These are phyloP conservation scores for Microdochium trichocladiopsis DNA, from an alignment of 2,329 filamentous ascomycete genomes.

Conservation along the genomic window DNA sequence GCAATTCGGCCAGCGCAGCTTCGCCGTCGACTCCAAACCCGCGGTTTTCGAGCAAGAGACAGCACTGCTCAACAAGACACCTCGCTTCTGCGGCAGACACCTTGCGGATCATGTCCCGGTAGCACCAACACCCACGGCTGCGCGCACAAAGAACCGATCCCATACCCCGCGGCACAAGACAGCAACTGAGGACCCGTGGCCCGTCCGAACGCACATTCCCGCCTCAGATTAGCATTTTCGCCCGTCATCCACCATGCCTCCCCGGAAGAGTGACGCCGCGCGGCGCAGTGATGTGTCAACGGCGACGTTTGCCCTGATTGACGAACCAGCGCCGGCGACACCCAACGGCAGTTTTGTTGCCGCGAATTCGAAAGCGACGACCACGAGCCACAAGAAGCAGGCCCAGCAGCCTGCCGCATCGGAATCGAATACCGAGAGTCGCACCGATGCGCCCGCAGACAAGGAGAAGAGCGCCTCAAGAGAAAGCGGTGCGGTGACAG, in stretches of 20 bases:
- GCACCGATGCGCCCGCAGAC: constrained; percentile 10
- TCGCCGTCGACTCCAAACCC: not conserved
- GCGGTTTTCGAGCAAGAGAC: not conserved
- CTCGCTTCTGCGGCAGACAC: too few species aligned
- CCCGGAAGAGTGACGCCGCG: constrained; percentile 44
- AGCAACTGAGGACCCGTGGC: too few species aligned
- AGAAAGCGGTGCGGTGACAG: constrained; percentile 31
- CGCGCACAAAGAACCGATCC: too few species aligned
- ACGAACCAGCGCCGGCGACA: constrained; percentile 15
- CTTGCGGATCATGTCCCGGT: too few species aligned
- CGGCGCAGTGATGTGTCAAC: constrained; percentile 38
- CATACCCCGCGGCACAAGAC: too few species aligned
- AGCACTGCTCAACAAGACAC: too few species aligned
- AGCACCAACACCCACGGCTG: too few species aligned
- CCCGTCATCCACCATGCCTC: constrained; percentile 36
- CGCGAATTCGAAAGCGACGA: not conserved
- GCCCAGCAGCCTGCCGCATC: constrained; percentile 9
- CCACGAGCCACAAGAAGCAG: not conserved
- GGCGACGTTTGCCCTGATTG: constrained; percentile 34
- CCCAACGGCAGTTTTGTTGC: constrained; percentile 1
- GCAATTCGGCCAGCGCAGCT: not conserved
- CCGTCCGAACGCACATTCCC: too few species aligned
- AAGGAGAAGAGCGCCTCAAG: constrained; percentile 23
- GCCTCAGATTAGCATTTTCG: not conserved
- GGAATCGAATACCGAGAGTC: constrained; percentile 3